phyloP scores from a whole-genome alignment of 2,329 filamentous ascomycete genomes.

The Mycosphaerella arachidis region DNA sequence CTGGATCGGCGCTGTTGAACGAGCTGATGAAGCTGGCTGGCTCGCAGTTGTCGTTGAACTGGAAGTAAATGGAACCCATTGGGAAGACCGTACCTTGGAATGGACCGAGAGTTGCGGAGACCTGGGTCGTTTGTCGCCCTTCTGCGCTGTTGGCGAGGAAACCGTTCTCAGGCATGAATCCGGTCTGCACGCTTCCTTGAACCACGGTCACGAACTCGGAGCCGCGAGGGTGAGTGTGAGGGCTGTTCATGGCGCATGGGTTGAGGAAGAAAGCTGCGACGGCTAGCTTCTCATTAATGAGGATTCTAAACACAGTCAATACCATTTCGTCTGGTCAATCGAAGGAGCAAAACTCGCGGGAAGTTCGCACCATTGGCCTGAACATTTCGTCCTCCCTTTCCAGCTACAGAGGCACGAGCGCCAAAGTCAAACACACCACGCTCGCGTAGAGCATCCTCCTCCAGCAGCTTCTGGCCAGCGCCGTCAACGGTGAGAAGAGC shows the following conservation, averaged over 20 bases:
- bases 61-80: constrained; percentile 41
- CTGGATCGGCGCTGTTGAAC: constrained; percentile 43
- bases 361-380: constrained; percentile 16
- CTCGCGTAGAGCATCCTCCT: constrained; percentile 2
- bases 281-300: constrained; percentile 14
- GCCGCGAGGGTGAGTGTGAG: constrained; percentile 46
- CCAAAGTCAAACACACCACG: constrained; percentile 17
- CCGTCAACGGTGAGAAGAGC: constrained; percentile 14
- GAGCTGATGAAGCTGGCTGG: constrained; percentile 42
- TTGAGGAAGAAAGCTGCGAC: constrained; percentile 24
- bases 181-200: constrained; percentile 39
- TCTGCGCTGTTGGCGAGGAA: constrained; percentile 24
- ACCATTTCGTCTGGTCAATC: no score
- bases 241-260: constrained; percentile 43
- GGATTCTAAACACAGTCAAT: background rate
- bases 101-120: constrained; percentile 37
- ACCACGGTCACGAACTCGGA: constrained; percentile 46
- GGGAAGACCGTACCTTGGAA: constrained; percentile 48
- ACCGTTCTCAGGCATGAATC: constrained; percentile 46
- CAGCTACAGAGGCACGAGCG: constrained; percentile 4
- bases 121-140: constrained; percentile 30
- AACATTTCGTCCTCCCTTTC: constrained; percentile 11
- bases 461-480: constrained; percentile 12
- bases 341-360: background rate
- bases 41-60: constrained; percentile 46